A percentile compares a stretch with the other conserved stretches of the same genome.
These are phyloP conservation scores for Aspergillus unguis DNA, from an alignment of 2,329 filamentous ascomycete genomes.

Conservation along the genomic window DNA sequence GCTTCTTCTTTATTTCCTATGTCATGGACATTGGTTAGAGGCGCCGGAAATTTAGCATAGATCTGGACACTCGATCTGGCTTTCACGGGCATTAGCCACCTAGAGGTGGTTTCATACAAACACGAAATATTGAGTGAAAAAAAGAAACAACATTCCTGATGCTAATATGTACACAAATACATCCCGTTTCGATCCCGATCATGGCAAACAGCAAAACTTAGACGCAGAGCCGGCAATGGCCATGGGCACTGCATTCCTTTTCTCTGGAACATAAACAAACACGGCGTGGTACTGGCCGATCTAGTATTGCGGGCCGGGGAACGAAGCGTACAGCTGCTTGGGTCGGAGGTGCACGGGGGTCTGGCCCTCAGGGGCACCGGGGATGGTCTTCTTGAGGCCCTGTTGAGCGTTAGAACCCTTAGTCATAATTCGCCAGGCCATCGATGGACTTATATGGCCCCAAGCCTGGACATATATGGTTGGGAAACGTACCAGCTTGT, in stretches of 20 bases:
- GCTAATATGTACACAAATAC: conserved; percentile 40
- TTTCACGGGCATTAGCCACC: neutral
- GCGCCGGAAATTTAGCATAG: conserved; percentile 16
- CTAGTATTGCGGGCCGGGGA: conserved; percentile 38
- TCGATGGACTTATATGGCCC: neutral
- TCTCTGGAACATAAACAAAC: conserved; percentile 1
- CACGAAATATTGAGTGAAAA: neutral
- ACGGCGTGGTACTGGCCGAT: neutral
- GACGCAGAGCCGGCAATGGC: conserved; percentile 17
- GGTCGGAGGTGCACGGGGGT: conserved; percentile 71
- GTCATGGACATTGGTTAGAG: conserved; percentile 12
- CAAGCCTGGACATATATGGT: neutral
- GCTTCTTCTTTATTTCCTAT: conserved; percentile 1
- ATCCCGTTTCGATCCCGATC: conserved; percentile 22
- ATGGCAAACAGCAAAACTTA: conserved; percentile 19
- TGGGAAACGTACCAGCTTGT: conserved; percentile 73
- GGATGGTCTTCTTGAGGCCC: conserved; percentile 79
- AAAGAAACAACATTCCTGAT: conserved; percentile 30
- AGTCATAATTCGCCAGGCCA: neutral
- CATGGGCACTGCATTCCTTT: conserved; percentile 2
- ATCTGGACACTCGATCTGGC: neutral
- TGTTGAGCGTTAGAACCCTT: conserved; percentile 33
- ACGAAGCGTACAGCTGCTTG: conserved; percentile 45
- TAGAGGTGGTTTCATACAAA: neutral
- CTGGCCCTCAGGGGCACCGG: conserved; percentile 66